Evolutionary conservation across 768 basidiomycete genomes (phyloP), one percentile per base, ranked within the genome.

Genomic region (Lentinula raphanica): DNA sequence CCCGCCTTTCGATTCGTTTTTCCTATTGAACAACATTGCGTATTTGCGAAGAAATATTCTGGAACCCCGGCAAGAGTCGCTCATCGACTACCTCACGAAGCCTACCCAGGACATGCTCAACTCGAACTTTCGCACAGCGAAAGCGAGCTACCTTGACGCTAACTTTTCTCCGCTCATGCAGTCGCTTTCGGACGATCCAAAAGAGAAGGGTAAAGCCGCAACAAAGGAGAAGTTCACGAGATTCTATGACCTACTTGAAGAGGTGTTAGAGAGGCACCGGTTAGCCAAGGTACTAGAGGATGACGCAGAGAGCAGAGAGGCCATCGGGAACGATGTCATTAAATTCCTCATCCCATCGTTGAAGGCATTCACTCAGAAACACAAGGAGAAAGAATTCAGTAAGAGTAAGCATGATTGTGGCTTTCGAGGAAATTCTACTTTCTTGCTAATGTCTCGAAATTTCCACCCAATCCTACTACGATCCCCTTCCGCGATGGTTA

Each of bases 91-190:
- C 12, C 70, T 93, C 36, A 83, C 88, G 12, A 79, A 79, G 28
- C 79, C 84, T 1, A 79, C 88, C 0, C 73, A 80, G 45, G 87
- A 90, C 21, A 62, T 76, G 19, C 76, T 94, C 28, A 80, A 82
- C 60, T 86, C 85, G 5, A 84, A 82, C 59, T 90, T 85, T 73
- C 84, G 90, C 36, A 91, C 85, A 0, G 87, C 91, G 42, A 92
- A 92, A 69, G 88, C 90, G 8, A 86, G 78, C 3, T 94, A 94
- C 70, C 91, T 91, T 59, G 91, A 92, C 60, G 76, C 87, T 23
- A 93, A 91, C 70, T 92, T 88, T 68, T 84, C 86, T 6, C 86
- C 88, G 11, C 72, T 93, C 50, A 83, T 93, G 75, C 87, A 89
- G 71, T 77, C 70, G 67, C 82, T 73, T 73, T 84, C 72, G 25